Evolutionary conservation across 169 alveolate species (phyloP).

Genomic region (Plasmodium malariae): DNA sequence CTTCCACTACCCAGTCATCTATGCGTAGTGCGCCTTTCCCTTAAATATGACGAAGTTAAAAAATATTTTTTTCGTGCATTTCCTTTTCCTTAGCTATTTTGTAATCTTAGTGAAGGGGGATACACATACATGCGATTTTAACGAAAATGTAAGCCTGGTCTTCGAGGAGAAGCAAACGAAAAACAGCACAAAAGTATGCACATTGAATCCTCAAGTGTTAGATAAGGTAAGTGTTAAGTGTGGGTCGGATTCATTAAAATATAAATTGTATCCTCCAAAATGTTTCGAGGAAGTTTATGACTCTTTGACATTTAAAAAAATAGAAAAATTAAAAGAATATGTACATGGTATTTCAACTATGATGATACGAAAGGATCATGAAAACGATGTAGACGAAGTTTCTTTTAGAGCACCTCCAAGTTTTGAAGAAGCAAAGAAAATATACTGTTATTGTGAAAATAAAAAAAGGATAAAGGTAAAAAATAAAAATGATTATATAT

Average conservation of each 20-base stretch:
- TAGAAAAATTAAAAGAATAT: not conserved
- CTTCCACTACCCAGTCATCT: no score
- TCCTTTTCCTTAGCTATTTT: not conserved
- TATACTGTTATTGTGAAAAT: slow-evolving; percentile 39
- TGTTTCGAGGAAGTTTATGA: slow-evolving; percentile 42
- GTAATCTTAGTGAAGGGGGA: not conserved
- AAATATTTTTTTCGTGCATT: not conserved
- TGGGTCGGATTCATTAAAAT: slow-evolving; percentile 23
- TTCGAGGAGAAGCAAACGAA: not conserved
- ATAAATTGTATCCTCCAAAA: slow-evolving; percentile 30
- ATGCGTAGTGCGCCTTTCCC: not conserved
- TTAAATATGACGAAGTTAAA: not conserved
- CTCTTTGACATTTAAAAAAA: not conserved
- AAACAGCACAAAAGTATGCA: not conserved
- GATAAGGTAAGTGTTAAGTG: slow-evolving; percentile 28
- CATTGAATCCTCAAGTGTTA: slow-evolving; percentile 8
- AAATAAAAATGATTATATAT: not conserved
- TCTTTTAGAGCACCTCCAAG: slow-evolving; percentile 53
- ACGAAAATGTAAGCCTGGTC: not conserved
- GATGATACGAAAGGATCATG: not conserved
- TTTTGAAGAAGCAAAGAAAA: not conserved
- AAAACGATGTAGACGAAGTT: not conserved
- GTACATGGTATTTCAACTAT: slow-evolving; percentile 9
- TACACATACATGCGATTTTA: slow-evolving; percentile 40
- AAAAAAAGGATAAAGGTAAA: slow-evolving; percentile 6